A percentile compares a stretch with the other conserved stretches of the same genome.
These are phyloP conservation scores for Starmerella stellata DNA, from an alignment of 805 yeast species.

Conservation along the genomic window DNA sequence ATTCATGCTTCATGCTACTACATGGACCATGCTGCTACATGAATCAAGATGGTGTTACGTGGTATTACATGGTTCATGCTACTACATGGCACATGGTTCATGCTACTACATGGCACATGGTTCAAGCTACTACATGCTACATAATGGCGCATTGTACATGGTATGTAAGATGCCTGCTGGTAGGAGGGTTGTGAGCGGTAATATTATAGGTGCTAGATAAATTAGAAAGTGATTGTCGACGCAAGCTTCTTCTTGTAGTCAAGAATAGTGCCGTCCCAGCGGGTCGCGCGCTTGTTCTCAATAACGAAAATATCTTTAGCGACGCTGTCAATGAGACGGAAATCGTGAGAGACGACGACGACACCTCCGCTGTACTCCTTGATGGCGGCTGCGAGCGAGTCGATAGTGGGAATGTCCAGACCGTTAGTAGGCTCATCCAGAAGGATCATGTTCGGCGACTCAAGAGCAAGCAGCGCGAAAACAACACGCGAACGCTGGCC, in stretches of 20 bases:
- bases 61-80: too few species aligned
- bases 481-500: slow-evolving; percentile 99
- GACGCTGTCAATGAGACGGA: slow-evolving; percentile 90
- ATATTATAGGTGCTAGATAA: neutral
- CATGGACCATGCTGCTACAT: too few species aligned
- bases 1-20: too few species aligned
- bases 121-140: too few species aligned
- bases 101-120: too few species aligned
- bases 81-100: too few species aligned
- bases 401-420: slow-evolving; percentile 94
- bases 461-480: slow-evolving; percentile 86
- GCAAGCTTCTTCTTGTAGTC: slow-evolving; percentile 92
- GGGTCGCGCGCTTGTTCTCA: slow-evolving; percentile 84
- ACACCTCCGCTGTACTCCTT: slow-evolving; percentile 94
- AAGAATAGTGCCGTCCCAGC: slow-evolving; percentile 87
- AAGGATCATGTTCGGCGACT: slow-evolving; percentile 81
- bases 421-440: slow-evolving; percentile 99
- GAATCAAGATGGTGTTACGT: too few species aligned
- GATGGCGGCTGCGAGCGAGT: slow-evolving; percentile 92
- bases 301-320: slow-evolving; percentile 95
- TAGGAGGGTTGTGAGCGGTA: too few species aligned
- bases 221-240: slow-evolving; percentile 36
- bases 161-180: slow-evolving; percentile 3
- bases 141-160: slow-evolving; percentile 4
- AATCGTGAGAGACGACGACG: slow-evolving; percentile 95